Base-by-base conservation (phyloP, 2,329 filamentous ascomycete genomes). In the Lachnellula arida region DNA sequence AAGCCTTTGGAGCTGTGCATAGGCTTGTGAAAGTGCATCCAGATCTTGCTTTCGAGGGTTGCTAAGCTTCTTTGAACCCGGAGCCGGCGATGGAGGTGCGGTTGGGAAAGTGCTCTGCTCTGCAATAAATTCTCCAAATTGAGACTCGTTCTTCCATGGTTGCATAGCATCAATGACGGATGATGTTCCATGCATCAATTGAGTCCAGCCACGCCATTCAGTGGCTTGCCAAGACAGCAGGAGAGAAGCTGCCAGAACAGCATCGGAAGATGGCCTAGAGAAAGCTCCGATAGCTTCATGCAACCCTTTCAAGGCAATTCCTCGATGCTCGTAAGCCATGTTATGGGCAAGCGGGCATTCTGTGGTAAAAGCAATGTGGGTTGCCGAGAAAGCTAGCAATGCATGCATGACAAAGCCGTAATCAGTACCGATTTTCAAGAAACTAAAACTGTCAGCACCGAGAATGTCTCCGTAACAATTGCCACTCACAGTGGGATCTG, bases 191-290 rank as follows among this genome's bases (percentile, higher is more conserved):
- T 93, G 89, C 79, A 96, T 94, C 58, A 97, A 78, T 63, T 92
- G 92, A 60, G 88, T 91, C 93, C 93, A 97, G 73, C 87, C 89
- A 72, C 87, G 87, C 89, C 92, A 97, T 76, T 97, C 93, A 58
- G 87, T 94, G 54, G 91, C 89, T 76, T 97, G 93, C 92, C 94
- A 97, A 39, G 92, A 95, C 49, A 99, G 81, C 48, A 97, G 82
- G 46, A 97, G 84, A 25, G 93, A 97, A 34, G 92, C 90, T 25
- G 92, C 93, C 53, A 99, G 81, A 60, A 97, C 87, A 44, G 92
- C 91, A 73, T 99, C 93, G 2, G 91, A 93, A 59, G 91, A 96
- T 51, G 88, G 85, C 65, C 85, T 85, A 2, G 89, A 95, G 73
- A 97, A 97, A 19, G 81, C 81, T 46, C 86, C 84, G 64, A 97